phyloP scores from a whole-genome alignment of 192 early-diverging fungal genomes.

The Coemansia sp. region DNA sequence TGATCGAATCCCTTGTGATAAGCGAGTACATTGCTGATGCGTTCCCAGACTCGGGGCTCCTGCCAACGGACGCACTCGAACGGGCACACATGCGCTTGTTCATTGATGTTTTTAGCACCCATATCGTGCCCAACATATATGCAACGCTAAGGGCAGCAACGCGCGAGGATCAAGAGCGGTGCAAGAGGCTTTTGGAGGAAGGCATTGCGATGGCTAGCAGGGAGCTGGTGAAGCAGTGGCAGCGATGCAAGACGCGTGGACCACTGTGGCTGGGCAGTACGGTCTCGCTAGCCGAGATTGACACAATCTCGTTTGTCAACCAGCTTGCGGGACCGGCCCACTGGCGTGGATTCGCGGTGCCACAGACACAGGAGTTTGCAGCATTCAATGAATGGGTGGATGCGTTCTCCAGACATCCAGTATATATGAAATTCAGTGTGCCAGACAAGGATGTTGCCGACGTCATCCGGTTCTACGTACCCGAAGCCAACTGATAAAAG shows the following conservation, averaged over 20 bases:
- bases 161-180: slow-evolving; percentile 31
- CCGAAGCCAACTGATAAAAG: too few species aligned
- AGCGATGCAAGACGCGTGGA: too few species aligned
- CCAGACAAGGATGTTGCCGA: too few species aligned
- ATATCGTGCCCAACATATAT: slow-evolving; percentile 19
- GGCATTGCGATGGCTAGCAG: slow-evolving; percentile 15
- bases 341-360: slow-evolving; percentile 26
- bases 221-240: slow-evolving; percentile 32
- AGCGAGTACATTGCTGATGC: slow-evolving; percentile 66
- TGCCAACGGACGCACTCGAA: slow-evolving; percentile 19
- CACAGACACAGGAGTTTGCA: slow-evolving; percentile 37
- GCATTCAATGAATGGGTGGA: slow-evolving; percentile 29
- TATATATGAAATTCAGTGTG: too few species aligned
- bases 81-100: slow-evolving; percentile 51
- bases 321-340: slow-evolving; percentile 11
- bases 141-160: background rate
- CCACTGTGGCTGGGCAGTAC: too few species aligned
- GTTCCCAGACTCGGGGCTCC: slow-evolving; percentile 57
- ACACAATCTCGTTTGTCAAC: slow-evolving; percentile 31
- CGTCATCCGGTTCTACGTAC: too few species aligned
- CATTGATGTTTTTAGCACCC: slow-evolving; percentile 25
- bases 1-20: slow-evolving; percentile 69
- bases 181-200: too few species aligned
- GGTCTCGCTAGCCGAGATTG: too few species aligned
- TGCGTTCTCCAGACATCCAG: too few species aligned